Evolutionary conservation across 768 basidiomycete genomes (phyloP).

Genomic region (Xerocomellus chrysenteron): DNA sequence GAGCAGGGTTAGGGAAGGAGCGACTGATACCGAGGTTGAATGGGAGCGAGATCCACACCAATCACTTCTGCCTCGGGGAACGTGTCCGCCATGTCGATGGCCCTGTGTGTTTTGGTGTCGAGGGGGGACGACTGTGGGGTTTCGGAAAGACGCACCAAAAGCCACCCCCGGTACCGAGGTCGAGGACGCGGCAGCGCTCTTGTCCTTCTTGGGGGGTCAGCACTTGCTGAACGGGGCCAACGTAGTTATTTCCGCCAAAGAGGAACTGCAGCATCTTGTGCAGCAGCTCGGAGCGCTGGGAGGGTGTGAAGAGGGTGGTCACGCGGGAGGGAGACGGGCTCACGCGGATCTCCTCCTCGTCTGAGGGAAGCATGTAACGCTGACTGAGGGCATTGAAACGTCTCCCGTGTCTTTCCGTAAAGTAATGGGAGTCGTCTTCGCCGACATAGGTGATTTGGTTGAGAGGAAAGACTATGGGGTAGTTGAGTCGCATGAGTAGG

Average conservation of each 20-base stretch:
- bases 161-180: constrained; percentile 69
- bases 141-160: constrained; percentile 45
- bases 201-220: constrained; percentile 39
- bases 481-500: constrained; percentile 30
- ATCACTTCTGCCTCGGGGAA: constrained; percentile 65
- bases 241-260: constrained; percentile 59
- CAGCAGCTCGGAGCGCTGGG: constrained; percentile 59
- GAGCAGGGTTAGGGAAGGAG: neutral
- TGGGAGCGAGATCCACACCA: constrained; percentile 70
- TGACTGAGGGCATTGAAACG: constrained; percentile 54
- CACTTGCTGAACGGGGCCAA: constrained; percentile 61
- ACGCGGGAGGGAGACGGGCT: constrained; percentile 1
- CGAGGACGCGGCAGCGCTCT: constrained; percentile 47
- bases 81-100: constrained; percentile 72
- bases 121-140: neutral
- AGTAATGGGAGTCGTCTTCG: constrained; percentile 51
- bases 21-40: constrained; percentile 59
- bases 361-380: constrained; percentile 63
- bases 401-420: constrained; percentile 52
- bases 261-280: constrained; percentile 70
- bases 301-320: constrained; percentile 1
- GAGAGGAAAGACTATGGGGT: constrained; percentile 34
- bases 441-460: constrained; percentile 39
- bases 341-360: constrained; percentile 65
- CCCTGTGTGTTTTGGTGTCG: constrained; percentile 40